These are phyloP conservation scores for Glutinoglossum americanum DNA, from an alignment of 495 filamentous ascomycete species.

Conservation along the genomic window DNA sequence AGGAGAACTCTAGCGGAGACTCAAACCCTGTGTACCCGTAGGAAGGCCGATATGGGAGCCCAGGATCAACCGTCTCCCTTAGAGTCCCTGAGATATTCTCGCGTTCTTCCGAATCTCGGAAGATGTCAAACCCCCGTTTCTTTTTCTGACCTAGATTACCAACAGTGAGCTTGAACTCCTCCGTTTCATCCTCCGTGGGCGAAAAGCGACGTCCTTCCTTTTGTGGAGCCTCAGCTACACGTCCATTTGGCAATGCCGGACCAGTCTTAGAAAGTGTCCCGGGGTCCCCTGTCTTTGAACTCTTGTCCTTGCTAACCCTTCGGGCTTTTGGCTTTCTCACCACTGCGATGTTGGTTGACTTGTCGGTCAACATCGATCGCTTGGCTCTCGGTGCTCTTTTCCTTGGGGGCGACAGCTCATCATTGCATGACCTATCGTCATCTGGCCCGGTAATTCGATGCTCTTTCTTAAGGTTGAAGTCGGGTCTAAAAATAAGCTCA, in stretches of 20 bases:
- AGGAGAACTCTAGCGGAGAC: background rate
- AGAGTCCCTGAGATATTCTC: conserved; percentile 7
- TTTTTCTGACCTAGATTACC: conserved; percentile 10
- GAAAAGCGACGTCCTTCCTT: background rate
- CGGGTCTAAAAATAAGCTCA: conserved; percentile 43
- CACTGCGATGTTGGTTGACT: background rate
- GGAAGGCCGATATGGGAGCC: conserved; percentile 6
- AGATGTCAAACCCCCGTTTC: conserved; percentile 17
- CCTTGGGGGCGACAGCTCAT: background rate
- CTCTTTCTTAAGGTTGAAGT: conserved; percentile 30
- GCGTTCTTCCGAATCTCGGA: conserved; percentile 14
- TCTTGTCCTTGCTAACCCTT: background rate
- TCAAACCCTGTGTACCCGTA: background rate
- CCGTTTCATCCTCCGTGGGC: conserved; percentile 11
- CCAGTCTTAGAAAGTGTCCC: background rate
- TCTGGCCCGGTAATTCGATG: conserved; percentile 29
- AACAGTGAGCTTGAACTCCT: conserved; percentile 16
- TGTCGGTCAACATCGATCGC: background rate
- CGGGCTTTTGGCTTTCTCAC: background rate
- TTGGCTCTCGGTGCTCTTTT: background rate
- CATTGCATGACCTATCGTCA: conserved; percentile 4
- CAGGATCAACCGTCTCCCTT: conserved; percentile 5
- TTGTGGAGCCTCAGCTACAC: background rate
- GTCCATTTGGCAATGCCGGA: background rate
- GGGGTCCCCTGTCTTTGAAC: background rate